phyloP scores from a whole-genome alignment of 2,329 filamentous ascomycete genomes.

The Claviceps paspali region DNA sequence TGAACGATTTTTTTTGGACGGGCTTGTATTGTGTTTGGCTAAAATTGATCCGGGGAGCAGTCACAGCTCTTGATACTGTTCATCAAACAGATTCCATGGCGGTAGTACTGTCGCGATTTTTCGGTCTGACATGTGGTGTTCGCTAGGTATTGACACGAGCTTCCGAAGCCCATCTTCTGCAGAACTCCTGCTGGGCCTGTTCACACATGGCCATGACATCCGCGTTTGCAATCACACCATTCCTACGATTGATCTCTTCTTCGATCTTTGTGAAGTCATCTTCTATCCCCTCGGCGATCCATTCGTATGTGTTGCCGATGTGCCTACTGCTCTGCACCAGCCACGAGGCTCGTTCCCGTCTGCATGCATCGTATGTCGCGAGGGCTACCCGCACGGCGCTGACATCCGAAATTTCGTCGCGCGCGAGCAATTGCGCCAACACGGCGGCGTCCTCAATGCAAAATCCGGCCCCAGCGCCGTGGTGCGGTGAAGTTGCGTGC shows the following conservation, averaged over 20 bases:
- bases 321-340: slow-evolving; percentile 5
- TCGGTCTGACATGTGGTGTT: not conserved
- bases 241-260: slow-evolving; percentile 3
- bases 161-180: not conserved
- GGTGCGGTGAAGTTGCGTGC: slow-evolving; percentile 5
- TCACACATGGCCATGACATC: slow-evolving; percentile 2
- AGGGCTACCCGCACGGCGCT: not conserved
- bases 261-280: slow-evolving; percentile 6
- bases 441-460: slow-evolving; percentile 5
- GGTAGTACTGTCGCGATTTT: too few species aligned
- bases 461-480: slow-evolving; percentile 4
- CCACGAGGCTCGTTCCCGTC: slow-evolving; percentile 3
- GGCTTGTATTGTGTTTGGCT: too few species aligned
- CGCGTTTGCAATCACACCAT: slow-evolving; percentile 4
- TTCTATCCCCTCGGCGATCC: slow-evolving; percentile 5
- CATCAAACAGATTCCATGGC: too few species aligned
- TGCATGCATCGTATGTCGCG: not conserved
- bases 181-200: not conserved
- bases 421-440: slow-evolving; percentile 1
- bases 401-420: not conserved
- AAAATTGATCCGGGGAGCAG: too few species aligned
- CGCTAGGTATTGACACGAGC: not conserved
- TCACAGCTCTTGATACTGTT: too few species aligned
- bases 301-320: slow-evolving; percentile 6
- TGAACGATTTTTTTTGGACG: too few species aligned